Evolutionary conservation across 306 rosid genomes (phyloP), one percentile per base, ranked within the genome.

Genomic region (Dryas drummondii): DNA sequence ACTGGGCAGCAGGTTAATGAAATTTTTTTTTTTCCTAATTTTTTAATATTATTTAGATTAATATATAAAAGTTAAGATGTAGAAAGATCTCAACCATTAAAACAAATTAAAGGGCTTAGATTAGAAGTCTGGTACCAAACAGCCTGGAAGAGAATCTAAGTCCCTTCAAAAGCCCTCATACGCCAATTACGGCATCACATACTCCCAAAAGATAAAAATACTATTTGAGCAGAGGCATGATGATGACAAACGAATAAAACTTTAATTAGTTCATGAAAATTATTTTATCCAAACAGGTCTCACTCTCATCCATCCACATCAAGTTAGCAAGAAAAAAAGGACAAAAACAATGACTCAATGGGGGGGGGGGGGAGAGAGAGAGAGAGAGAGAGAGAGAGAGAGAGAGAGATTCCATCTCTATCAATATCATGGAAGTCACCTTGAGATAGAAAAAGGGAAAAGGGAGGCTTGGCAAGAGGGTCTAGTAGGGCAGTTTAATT

Each of bases 121-220:
- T 22, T 22, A 22, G 22, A 22, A 22, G 22, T 22, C 0, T 22
- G 22, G 22, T 22, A 22, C 22, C 0, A 22, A 22, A 22, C 22
- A 22, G 22, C 22, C 22, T 22, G 22, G 22, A 0, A 22, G 0
- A 22, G 22, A 1, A 22, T 22, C 22, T 22, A 22, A 22, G 22
- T 22, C 22, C 44, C 48, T 65, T n/a, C 32, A 17, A 56, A 56
- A 44, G 44, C 52, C 66, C 32, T 8, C 57, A 62, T 68, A 67
- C 79, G 68, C 62, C 71, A 73, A 73, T 82, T 82, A 70, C 82
- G 82, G 72, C 78, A 58, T 53, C 40, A 6, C 37, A 59, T 52
- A 32, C 75, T 50, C 69, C 53, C 50, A 49, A 71, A 64, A 57
- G 46, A 17, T 22, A 15, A 47, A 15, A 6, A 4, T 19, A 19